These are phyloP conservation scores for Thelonectria discophora DNA, from an alignment of 2,329 filamentous ascomycete species.

Conservation along the genomic window DNA sequence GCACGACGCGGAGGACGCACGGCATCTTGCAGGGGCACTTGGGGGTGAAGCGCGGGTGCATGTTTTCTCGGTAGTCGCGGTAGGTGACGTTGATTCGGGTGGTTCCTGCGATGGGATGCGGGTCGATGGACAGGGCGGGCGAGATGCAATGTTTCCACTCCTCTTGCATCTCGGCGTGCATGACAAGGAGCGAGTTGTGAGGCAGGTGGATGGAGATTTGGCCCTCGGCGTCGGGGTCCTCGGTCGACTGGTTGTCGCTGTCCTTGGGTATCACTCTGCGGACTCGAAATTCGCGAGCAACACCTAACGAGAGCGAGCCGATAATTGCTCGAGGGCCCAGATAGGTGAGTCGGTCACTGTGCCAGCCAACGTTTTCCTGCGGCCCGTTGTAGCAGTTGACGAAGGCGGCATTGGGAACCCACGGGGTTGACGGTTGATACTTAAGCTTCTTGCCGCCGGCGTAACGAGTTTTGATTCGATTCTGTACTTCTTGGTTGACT, in stretches of 20 bases:
- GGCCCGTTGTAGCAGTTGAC: slow-evolving; percentile 93
- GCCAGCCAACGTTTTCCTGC: slow-evolving; percentile 86
- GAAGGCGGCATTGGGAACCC: slow-evolving; percentile 89
- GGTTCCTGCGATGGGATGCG: slow-evolving; percentile 83
- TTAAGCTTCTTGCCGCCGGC: slow-evolving; percentile 76
- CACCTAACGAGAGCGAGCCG: slow-evolving; percentile 88
- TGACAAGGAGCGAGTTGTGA: slow-evolving; percentile 91
- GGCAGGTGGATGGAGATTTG: slow-evolving; percentile 94
- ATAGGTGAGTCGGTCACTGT: slow-evolving; percentile 93
- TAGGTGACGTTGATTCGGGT: slow-evolving; percentile 94
- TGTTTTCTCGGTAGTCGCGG: slow-evolving; percentile 78
- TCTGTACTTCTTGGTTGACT: slow-evolving; percentile 81
- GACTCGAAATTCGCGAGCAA: slow-evolving; percentile 92
- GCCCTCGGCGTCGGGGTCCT: slow-evolving; percentile 72
- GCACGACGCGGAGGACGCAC: slow-evolving; percentile 77
- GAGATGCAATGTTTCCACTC: slow-evolving; percentile 92
- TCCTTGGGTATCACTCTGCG: slow-evolving; percentile 75
- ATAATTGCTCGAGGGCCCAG: slow-evolving; percentile 89
- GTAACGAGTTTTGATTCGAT: slow-evolving; percentile 74
- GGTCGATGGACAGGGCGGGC: slow-evolving; percentile 78
- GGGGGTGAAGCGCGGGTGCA: slow-evolving; percentile 82
- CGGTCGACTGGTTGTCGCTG: slow-evolving; percentile 49
- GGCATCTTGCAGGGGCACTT: slow-evolving; percentile 79
- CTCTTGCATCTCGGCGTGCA: slow-evolving; percentile 99
- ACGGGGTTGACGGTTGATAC: slow-evolving; percentile 76